phyloP scores from a whole-genome alignment of 1,284 basidiomycete genomes.

The Mycena citricolor region DNA sequence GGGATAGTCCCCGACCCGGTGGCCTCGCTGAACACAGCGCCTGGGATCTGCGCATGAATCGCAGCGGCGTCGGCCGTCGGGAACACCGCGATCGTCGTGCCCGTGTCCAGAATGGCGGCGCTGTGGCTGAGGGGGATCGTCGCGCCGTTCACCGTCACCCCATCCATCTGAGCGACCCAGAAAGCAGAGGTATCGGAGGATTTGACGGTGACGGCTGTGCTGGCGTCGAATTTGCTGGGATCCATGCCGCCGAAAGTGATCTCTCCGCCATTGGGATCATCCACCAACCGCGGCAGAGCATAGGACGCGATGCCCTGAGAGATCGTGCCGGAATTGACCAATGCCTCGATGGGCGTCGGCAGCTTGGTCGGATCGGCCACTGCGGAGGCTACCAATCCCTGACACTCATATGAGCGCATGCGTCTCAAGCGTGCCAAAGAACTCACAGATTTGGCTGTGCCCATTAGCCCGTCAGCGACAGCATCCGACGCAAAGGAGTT shows the following conservation, averaged over 20 bases:
- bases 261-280: conserved; percentile 70
- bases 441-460: conserved; percentile 64
- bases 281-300: conserved; percentile 70
- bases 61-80: conserved; percentile 51
- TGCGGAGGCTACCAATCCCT: conserved; percentile 25
- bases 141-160: conserved; percentile 35
- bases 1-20: conserved; percentile 66
- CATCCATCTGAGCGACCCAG: conserved; percentile 65
- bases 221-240: conserved; percentile 51
- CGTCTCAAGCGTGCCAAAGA: background rate
- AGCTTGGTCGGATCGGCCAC: conserved; percentile 63
- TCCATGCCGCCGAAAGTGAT: conserved; percentile 72
- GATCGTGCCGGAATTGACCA: conserved; percentile 54
- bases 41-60: conserved; percentile 54
- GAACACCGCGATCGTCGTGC: conserved; percentile 38
- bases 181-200: conserved; percentile 62
- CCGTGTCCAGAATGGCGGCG: conserved; percentile 71
- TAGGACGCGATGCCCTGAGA: conserved; percentile 68
- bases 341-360: conserved; percentile 67
- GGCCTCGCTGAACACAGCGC: conserved; percentile 49
- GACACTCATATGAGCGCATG: background rate
- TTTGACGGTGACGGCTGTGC: conserved; percentile 51
- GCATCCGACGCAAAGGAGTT: conserved; percentile 49
- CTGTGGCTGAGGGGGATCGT: conserved; percentile 49
- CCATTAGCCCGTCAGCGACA: conserved; percentile 76